Evolutionary conservation across 2,329 filamentous ascomycete species (phyloP), one percentile per base, ranked within the genome.

Genomic region (Incumbomyces lentus): DNA sequence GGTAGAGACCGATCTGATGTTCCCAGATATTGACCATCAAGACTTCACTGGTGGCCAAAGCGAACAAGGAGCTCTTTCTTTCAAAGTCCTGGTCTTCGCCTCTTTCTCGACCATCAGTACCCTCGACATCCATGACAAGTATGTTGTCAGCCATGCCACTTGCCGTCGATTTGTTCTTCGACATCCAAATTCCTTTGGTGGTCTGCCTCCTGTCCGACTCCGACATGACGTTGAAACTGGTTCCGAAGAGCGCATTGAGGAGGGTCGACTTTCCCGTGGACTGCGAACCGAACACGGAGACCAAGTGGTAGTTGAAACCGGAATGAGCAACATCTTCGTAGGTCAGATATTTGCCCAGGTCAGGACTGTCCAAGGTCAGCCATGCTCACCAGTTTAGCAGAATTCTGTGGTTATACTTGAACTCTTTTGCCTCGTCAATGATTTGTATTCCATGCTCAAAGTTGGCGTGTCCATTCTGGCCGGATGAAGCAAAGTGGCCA

Each of bases 11-110:
- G 52, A 98, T 92, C 68, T 98, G 92, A 66, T 95, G 90, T 68
- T 98, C 92, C 92, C 92, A 98, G 56, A 98, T 94, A 64, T 98
- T 98, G 66, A 98, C 84, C 62, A 98, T 93, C 58, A 98, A 75
- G 44, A 98, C 90, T 70, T 98, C 92, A 64, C 90, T 96, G 14
- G 92, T 98, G 41, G 92, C 92, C 59, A 98, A 76, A 43, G 92
- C 92, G 68, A 98, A 98, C 16, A 98, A 76, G 18, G 92, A 92
- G 65, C 89, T 95, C 73, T 98, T 98, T 61, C 92, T 79, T 75
- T 98, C 92, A 66, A 98, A 98, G 64, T 98, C 92, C 67, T 98
- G 92, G 63, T 98, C 92, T 66, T 98, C 92, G 54, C 92, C 92
- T 55, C 92, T 78, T 70, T 98, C 92, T 56, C 92, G 81, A 44